These are phyloP conservation scores for Pascua guehoae DNA, from an alignment of 1,284 basidiomycete genomes.

Conservation along the genomic window DNA sequence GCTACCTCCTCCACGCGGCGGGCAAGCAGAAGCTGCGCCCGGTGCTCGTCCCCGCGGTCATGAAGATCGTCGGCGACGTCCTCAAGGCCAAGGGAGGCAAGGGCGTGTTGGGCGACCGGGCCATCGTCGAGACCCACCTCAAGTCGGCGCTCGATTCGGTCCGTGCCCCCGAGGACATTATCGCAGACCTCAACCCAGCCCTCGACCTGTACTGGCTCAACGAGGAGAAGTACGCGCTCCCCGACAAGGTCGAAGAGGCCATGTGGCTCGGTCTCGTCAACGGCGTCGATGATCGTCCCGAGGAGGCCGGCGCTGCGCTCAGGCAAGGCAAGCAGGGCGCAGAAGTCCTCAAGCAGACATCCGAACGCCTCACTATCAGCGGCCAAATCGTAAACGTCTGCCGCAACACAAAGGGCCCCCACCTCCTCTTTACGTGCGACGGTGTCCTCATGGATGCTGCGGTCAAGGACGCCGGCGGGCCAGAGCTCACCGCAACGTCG, in stretches of 20 bases:
- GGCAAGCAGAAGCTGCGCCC: constrained; percentile 12
- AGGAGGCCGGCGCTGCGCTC: constrained; percentile 5
- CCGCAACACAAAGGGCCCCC: constrained; percentile 14
- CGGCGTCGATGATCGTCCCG: constrained; percentile 14
- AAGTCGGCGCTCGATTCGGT: constrained; percentile 10
- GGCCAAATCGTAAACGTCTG: constrained; percentile 17
- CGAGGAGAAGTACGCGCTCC: constrained; percentile 17
- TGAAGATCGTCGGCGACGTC: constrained; percentile 16
- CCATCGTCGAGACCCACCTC: constrained; percentile 13
- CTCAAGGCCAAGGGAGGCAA: constrained; percentile 11
- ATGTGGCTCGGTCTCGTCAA: constrained; percentile 20
- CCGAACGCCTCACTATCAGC: constrained; percentile 17
- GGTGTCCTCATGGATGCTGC: constrained; percentile 8
- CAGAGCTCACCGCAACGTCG: constrained; percentile 6
- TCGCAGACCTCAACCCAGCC: constrained; percentile 16
- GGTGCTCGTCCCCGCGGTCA: constrained; percentile 15
- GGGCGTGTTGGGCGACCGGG: constrained; percentile 11
- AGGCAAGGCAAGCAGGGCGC: constrained; percentile 3
- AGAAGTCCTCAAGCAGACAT: constrained; percentile 10
- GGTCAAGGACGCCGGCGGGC: constrained; percentile 17
- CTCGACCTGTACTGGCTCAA: constrained; percentile 16
- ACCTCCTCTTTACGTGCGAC: constrained; percentile 15
- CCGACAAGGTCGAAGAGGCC: constrained; percentile 14
- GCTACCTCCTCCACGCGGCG: constrained; percentile 15
- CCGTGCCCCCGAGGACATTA: constrained; percentile 5